Percentiles rank a stretch among this genome's conserved stretches.
Evolutionary conservation across 2,329 filamentous ascomycete species (phyloP).

Genomic region (Fusarium subglutinans): DNA sequence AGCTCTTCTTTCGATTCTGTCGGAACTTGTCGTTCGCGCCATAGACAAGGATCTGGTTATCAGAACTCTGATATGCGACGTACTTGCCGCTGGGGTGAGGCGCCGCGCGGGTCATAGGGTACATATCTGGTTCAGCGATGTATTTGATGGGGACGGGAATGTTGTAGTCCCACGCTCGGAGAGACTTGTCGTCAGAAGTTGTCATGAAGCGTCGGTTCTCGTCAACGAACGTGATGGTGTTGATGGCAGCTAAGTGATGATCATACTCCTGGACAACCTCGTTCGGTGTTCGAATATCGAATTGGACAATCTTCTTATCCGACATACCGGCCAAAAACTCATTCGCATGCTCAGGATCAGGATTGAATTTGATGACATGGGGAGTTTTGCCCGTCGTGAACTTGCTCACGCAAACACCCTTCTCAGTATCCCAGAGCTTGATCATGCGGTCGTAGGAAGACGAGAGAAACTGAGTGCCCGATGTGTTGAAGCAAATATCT

Average conservation of each 20-base stretch:
- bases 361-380: slow-evolving; percentile 94
- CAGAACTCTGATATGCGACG: slow-evolving; percentile 89
- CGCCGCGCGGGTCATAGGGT: slow-evolving; percentile 86
- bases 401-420: slow-evolving; percentile 84
- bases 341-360: slow-evolving; percentile 76
- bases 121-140: slow-evolving; percentile 98
- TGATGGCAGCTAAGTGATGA: slow-evolving; percentile 96
- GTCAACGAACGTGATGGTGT: slow-evolving; percentile 97
- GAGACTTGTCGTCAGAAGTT: slow-evolving; percentile 94
- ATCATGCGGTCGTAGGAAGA: slow-evolving; percentile 95
- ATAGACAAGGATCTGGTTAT: slow-evolving; percentile 98
- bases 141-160: slow-evolving; percentile 99
- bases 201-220: slow-evolving; percentile 96
- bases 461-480: slow-evolving; percentile 87
- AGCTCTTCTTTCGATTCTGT: slow-evolving; percentile 97
- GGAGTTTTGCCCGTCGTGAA: slow-evolving; percentile 96
- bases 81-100: slow-evolving; percentile 92
- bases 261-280: slow-evolving; percentile 97
- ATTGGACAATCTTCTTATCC: slow-evolving; percentile 99
- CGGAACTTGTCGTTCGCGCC: slow-evolving; percentile 94
- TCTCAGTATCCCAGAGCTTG: slow-evolving; percentile 98
- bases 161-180: slow-evolving; percentile 97
- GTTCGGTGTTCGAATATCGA: slow-evolving; percentile 80
- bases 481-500: slow-evolving; percentile 85
- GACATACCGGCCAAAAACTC: slow-evolving; percentile 98